Evolutionary conservation across 169 alveolate species (phyloP).

Genomic region (Plasmodium coatneyi): DNA sequence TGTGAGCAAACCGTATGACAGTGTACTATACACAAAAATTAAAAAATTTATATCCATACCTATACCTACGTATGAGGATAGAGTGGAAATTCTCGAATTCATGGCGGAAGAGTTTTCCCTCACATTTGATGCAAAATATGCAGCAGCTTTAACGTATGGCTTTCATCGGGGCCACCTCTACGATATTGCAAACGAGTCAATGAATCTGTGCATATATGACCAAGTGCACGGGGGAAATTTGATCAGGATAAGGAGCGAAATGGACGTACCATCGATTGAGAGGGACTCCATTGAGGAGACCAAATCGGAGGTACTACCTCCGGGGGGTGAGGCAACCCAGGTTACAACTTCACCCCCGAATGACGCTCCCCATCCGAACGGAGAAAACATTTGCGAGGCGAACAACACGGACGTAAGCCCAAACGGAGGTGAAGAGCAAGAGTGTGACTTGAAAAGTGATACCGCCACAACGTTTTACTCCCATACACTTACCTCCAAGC

Average conservation of each 20-base stretch:
- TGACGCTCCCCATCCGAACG: background rate
- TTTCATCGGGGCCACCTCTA: slow-evolving; percentile 55
- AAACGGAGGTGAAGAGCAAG: background rate
- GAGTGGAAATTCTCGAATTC: slow-evolving; percentile 43
- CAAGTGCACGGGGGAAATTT: background rate
- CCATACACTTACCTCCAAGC: background rate
- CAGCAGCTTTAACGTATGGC: slow-evolving; percentile 65
- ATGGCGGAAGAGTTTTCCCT: background rate
- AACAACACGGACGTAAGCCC: background rate
- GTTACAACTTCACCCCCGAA: background rate
- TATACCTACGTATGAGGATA: slow-evolving; percentile 67
- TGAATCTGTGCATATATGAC: slow-evolving; percentile 32
- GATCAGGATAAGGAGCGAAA: background rate
- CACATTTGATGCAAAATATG: slow-evolving; percentile 15
- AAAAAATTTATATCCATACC: slow-evolving; percentile 61
- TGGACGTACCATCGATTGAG: background rate
- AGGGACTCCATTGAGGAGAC: background rate
- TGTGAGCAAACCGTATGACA: slow-evolving; percentile 66
- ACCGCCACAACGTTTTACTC: background rate
- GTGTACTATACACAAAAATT: slow-evolving; percentile 40
- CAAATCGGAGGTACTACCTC: background rate
- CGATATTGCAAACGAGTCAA: slow-evolving; percentile 38
- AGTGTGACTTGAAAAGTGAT: background rate
- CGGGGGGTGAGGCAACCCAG: background rate
- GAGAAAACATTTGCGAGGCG: background rate